Base-by-base conservation (phyloP, 1,284 basidiomycete species). In the Boletus smithii region DNA sequence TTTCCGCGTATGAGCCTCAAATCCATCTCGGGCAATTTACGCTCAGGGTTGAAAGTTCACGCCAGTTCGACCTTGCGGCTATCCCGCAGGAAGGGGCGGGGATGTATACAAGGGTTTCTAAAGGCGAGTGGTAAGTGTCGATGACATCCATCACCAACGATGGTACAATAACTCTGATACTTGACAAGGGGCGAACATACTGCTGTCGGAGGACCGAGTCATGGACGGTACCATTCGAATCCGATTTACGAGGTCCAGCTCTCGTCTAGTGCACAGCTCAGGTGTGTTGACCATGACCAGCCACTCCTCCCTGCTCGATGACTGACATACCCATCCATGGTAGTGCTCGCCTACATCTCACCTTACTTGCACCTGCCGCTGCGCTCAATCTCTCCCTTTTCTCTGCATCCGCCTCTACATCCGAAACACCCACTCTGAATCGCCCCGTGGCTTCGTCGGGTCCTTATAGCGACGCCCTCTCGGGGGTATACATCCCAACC, bases 41-140 rank as follows among this genome's bases (percentile, higher is more conserved):
- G 0, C 65, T 97, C 18, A 70, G 70, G 17, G 67, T 90, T 3
- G 81, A 88, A 44, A 81, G 83, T 38, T 76, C 81, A 0, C 60
- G 70, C 17, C 76, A 78, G n/a, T 75, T 86, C 44, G 79, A 84
- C 34, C 68, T 94, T 48, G 83, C 80, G 53, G 71, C 84, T 2
- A 95, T 98, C 54, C 85, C 88, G 0, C 81, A 84, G 46, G 94
- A 97, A 68, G 93, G 92, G 0, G 91, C 92, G 0, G 94, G 94
- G 1, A 91, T 97, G 92, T 95, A 86, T 62, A 72, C 70, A 26
- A 85, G 89, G 52, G 65, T 74, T 0, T 55, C 88, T 4, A 74
- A 70, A 17, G 89, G 86, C 1, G 66, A 72, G 41, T 95, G 92
- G 92, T 88, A 57, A 49, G 79, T 68, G 17, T 4, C 16, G 34